These are phyloP conservation scores for Magnusiomyces magnusii DNA, from an alignment of 1,139 yeast species.

Conservation along the genomic window DNA sequence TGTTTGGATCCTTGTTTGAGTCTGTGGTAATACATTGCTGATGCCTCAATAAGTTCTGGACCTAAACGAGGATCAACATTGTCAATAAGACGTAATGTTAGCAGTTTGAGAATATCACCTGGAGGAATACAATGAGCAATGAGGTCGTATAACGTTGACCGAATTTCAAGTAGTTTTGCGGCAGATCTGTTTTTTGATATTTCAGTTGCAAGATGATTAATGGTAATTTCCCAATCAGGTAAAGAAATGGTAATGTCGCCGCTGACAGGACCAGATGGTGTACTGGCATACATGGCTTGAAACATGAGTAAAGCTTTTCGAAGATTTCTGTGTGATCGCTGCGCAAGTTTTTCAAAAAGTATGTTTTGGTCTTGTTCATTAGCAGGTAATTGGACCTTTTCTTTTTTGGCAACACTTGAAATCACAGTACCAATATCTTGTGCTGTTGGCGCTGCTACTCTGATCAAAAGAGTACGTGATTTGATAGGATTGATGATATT, in stretches of 20 bases:
- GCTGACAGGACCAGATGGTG: background rate
- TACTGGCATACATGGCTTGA: conserved; percentile 79
- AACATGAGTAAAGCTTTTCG: conserved; percentile 71
- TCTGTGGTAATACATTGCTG: conserved; percentile 79
- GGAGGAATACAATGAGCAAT: conserved; percentile 94
- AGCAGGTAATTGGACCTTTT: conserved; percentile 42
- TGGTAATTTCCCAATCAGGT: conserved; percentile 87
- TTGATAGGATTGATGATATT: conserved; percentile 90
- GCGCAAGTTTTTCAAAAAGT: conserved; percentile 48
- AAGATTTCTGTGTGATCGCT: conserved; percentile 57
- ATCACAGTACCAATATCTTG: conserved; percentile 53
- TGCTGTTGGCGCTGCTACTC: conserved; percentile 74
- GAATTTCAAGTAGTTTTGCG: conserved; percentile 51
- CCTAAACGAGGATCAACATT: conserved; percentile 39
- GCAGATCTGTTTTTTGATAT: conserved; percentile 59
- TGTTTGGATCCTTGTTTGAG: conserved; percentile 80
- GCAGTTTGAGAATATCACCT: conserved; percentile 58
- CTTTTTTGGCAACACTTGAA: conserved; percentile 48
- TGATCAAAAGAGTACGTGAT: conserved; percentile 78
- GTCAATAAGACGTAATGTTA: conserved; percentile 51
- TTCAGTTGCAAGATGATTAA: conserved; percentile 54
- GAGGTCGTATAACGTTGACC: conserved; percentile 74
- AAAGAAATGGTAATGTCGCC: conserved; percentile 38
- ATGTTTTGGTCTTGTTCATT: conserved; percentile 34
- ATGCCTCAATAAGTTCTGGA: conserved; percentile 53